phyloP scores from a whole-genome alignment of 2,329 filamentous ascomycete genomes.

The Ceratocystis diversiconidia region DNA sequence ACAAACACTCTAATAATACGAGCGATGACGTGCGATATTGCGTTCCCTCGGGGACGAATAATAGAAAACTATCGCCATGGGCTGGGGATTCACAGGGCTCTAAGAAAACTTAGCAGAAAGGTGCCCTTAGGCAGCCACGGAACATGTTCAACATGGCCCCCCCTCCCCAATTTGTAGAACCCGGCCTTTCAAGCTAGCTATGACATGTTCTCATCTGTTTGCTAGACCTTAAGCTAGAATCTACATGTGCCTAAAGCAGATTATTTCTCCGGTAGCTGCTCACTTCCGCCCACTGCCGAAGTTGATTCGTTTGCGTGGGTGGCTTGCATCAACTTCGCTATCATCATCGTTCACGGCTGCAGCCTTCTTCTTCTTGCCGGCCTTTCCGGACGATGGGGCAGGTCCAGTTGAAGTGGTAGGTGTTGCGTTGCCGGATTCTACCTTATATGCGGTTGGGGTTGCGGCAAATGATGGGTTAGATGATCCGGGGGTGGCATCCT shows the following conservation, averaged over 20 bases:
- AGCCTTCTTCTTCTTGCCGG: constrained; percentile 38
- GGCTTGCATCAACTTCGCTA: constrained; percentile 43
- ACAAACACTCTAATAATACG: neutral
- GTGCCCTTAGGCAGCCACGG: neutral
- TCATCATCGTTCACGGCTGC: constrained; percentile 38
- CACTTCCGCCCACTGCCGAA: constrained; percentile 42
- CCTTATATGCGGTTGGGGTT: constrained; percentile 40
- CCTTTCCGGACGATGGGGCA: constrained; percentile 36
- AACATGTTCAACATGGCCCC: neutral
- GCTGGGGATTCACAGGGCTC: too few species aligned
- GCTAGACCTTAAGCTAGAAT: neutral
- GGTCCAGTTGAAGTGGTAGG: constrained; percentile 38
- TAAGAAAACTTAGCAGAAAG: too few species aligned
- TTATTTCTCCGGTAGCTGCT: neutral
- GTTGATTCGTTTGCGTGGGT: constrained; percentile 41
- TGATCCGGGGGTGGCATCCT: constrained; percentile 32
- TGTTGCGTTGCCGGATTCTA: constrained; percentile 24
- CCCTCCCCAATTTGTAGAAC: neutral
- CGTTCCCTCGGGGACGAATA: neutral
- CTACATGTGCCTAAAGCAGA: neutral
- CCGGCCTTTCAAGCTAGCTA: neutral
- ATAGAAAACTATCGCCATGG: neutral
- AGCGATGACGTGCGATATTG: neutral
- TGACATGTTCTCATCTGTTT: too few species aligned
- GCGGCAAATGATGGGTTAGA: constrained; percentile 36